Percentiles rank a stretch among this genome's conserved stretches.
phyloP scores from a whole-genome alignment of 164 flowering plant species.

The Chimonanthus salicifolius region DNA sequence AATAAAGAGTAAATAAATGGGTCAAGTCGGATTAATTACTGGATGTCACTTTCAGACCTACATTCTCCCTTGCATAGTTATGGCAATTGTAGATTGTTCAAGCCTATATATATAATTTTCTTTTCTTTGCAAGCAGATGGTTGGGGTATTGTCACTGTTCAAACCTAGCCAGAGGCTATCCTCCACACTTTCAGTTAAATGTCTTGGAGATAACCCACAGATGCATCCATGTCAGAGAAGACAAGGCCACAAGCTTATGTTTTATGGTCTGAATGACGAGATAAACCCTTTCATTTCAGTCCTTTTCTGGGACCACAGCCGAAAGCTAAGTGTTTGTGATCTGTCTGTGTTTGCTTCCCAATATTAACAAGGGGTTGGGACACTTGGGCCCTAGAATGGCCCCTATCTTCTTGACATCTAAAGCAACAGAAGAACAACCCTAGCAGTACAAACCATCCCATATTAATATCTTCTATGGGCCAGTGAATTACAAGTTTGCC shows the following conservation, averaged over 20 bases:
- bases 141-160: not conserved
- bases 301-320: constrained; percentile 7
- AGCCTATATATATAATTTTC: no score
- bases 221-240: constrained; percentile 31
- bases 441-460: constrained; percentile 11
- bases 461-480: constrained; percentile 17
- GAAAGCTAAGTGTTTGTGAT: constrained; percentile 25
- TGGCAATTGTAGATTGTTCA: no score
- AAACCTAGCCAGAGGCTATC: not conserved
- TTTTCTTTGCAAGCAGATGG: not conserved
- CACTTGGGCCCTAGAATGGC: constrained; percentile 34
- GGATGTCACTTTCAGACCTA: no score
- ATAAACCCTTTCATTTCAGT: constrained; percentile 8
- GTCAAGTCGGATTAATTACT: no score
- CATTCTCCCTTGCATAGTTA: no score
- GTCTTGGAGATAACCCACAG: constrained; percentile 36
- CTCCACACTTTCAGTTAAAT: not conserved
- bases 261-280: constrained; percentile 39
- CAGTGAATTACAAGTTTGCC: not conserved
- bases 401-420: constrained; percentile 44
- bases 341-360: constrained; percentile 30
- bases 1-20: no score
- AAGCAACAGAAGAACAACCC: constrained; percentile 22
- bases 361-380: constrained; percentile 16
- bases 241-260: constrained; percentile 53